Conservation (phyloP, 2,329 filamentous ascomycete genomes). For the Sporothrix pseudoabietina region DNA sequence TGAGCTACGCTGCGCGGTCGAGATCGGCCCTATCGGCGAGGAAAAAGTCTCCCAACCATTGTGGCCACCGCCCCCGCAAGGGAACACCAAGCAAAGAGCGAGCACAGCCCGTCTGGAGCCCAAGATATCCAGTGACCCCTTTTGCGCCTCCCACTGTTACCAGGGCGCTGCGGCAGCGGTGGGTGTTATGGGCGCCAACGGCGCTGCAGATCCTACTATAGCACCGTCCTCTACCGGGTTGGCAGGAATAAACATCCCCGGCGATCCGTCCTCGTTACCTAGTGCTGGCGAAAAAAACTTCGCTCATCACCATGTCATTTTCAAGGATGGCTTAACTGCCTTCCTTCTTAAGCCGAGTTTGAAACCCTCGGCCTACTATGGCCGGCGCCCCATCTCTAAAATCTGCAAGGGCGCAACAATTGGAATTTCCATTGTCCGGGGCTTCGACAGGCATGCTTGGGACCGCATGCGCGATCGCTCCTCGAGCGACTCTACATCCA, state of each 20-base stretch:
- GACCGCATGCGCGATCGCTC: slow-evolving; percentile 63
- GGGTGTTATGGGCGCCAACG: slow-evolving; percentile 40
- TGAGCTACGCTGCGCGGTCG: slow-evolving; percentile 84
- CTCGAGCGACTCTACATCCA: background rate
- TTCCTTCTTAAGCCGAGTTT: slow-evolving; percentile 85
- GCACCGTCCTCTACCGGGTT: background rate
- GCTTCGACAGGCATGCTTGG: slow-evolving; percentile 81
- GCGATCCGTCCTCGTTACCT: slow-evolving; percentile 44
- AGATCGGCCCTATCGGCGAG: slow-evolving; percentile 86
- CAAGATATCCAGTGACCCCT: slow-evolving; percentile 56
- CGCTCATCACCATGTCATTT: slow-evolving; percentile 79
- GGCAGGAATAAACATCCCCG: too few species aligned
- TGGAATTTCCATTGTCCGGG: slow-evolving; percentile 83
- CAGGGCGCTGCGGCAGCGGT: slow-evolving; percentile 61
- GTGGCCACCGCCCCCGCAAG: slow-evolving; percentile 66
- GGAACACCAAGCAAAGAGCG: slow-evolving; percentile 41
- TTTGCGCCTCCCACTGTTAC: slow-evolving; percentile 63
- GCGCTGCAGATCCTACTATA: slow-evolving; percentile 43
- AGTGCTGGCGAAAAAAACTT: slow-evolving; percentile 57
- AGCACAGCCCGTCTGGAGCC: slow-evolving; percentile 41
- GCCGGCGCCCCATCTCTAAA: slow-evolving; percentile 76
- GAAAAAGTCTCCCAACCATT: slow-evolving; percentile 84
- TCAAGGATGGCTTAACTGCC: slow-evolving; percentile 73
- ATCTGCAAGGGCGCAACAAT: slow-evolving; percentile 82
- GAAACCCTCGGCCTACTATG: slow-evolving; percentile 82